Base-by-base conservation (phyloP, 2,329 filamentous ascomycete genomes). In the Cladophialophora psammophila region DNA sequence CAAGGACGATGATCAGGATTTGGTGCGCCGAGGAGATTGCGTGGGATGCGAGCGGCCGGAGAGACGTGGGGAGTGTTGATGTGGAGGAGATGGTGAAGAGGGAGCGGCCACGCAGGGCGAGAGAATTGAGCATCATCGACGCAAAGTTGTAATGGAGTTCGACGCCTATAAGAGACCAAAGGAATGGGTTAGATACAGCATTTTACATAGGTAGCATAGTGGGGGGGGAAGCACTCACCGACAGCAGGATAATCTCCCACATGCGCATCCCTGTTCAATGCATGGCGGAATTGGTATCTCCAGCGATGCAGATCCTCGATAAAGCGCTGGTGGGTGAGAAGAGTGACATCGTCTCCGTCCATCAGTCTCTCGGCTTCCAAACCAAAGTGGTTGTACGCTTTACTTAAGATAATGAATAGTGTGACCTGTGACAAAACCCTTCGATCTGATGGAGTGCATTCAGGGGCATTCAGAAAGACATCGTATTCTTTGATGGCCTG, bases 401-500 rank as follows among this genome's bases (percentile, higher is more conserved):
- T 83, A n/a, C 83, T 83, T 69, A 88, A 76, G n/a, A 88, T 87
- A 20, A 84, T 82, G 64, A 89, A 80, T 10, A 89, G 72, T 0
- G 84, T 83, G 9, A 89, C 85, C 69, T 89, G 87, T 40, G 85
- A 87, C 60, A 86, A 78, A 0, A 89, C 78, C 3, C 87, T 80
- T 63, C 84, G 83, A 65, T 89, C 87, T 4, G 85, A 82, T 0
- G 85, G 81, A 0, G 81, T 86, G 2, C 85, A 81, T 20, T 83
- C 78, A 0, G 84, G 80, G 0, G 82, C 80, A 40, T 83, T 80
- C n/a, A 88, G 75, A 53, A 88, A 86, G 1, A 80, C 78, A 60
- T 88, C 85, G 78, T 86, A 86, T 5, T 86, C 85, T 58, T 85
- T 83, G 45, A 88, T 85, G 0, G 85, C 83, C 13, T 80, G 76